A percentile compares a stretch with the other conserved stretches of the same genome.
phyloP scores from a whole-genome alignment of 192 early-diverging fungal species.

The Linderina pennispora region DNA sequence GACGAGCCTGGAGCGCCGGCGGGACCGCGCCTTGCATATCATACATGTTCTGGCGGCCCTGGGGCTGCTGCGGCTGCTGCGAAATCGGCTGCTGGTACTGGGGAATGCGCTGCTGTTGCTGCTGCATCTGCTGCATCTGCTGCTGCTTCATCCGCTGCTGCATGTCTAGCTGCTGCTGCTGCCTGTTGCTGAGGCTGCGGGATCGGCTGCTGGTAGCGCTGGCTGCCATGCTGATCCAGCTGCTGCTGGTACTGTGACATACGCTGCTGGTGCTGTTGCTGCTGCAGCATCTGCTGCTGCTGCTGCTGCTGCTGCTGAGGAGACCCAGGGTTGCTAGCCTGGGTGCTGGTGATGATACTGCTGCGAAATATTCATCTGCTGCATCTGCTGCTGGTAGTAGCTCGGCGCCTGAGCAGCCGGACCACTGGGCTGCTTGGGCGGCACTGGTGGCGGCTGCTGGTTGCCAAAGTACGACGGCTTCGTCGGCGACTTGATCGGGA shows the following conservation, averaged over 20 bases:
- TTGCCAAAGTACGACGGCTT: conserved; percentile 31
- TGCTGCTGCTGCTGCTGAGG: conserved; percentile 8
- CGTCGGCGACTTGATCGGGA: conserved; percentile 32
- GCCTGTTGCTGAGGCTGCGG: conserved; percentile 27
- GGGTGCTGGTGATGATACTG: conserved; percentile 14
- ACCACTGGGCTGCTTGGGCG: conserved; percentile 19
- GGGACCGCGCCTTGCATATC: conserved; percentile 1
- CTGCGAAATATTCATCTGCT: conserved; percentile 30
- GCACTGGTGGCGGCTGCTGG: conserved; percentile 18
- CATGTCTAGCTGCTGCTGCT: conserved; percentile 12
- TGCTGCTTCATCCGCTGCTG: conserved; percentile 3
- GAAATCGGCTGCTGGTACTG: conserved; percentile 1
- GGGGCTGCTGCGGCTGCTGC: neutral
- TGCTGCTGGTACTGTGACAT: conserved; percentile 17
- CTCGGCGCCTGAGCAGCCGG: conserved; percentile 38
- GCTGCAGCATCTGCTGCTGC: conserved; percentile 11
- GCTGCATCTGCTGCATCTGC: conserved; percentile 2
- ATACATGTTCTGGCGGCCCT: conserved; percentile 19
- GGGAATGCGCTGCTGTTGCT: conserved; percentile 4
- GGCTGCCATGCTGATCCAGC: conserved; percentile 1
- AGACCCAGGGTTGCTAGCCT: no score
- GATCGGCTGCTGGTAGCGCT: conserved; percentile 4
- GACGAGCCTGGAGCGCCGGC: neutral
- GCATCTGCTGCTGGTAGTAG: conserved; percentile 47
- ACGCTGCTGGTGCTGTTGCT: conserved; percentile 9